A percentile compares a stretch with the other conserved stretches of the same genome.
Evolutionary conservation across 257 asterid species (phyloP).

Genomic region (Pogostemon cablin): DNA sequence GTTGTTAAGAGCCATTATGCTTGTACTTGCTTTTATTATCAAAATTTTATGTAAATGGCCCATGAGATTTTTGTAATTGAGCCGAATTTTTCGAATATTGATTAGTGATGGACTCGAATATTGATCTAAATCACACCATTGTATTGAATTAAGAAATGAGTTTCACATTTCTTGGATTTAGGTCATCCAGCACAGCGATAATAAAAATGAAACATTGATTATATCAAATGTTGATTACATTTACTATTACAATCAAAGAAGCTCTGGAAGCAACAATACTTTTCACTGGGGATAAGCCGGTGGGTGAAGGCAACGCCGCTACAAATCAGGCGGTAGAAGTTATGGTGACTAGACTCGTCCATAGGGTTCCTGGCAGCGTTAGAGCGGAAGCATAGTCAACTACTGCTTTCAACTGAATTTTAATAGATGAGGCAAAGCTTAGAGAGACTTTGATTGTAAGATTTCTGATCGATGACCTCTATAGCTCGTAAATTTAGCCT

Average conservation of each 20-base stretch:
- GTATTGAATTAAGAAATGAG: conserved; percentile 34
- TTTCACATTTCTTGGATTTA: conserved; percentile 30
- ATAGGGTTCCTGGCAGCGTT: conserved; percentile 50
- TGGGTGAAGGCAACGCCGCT: conserved; percentile 57
- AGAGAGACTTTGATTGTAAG: conserved; percentile 48
- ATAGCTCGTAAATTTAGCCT: not conserved
- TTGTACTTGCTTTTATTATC: conserved; percentile 60
- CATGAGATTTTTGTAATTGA: conserved; percentile 48
- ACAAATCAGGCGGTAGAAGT: conserved; percentile 69
- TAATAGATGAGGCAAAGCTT: conserved; percentile 42
- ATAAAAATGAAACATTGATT: conserved; percentile 48
- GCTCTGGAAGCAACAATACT: conserved; percentile 66
- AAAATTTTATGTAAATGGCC: conserved; percentile 56
- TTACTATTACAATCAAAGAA: conserved; percentile 57
- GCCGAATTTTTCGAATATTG: conserved; percentile 39
- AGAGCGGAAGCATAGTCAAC: conserved; percentile 59
- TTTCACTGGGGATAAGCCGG: conserved; percentile 49
- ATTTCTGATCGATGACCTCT: not conserved
- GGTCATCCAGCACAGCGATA: conserved; percentile 29
- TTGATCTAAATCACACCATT: conserved; percentile 36
- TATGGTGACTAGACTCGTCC: conserved; percentile 55
- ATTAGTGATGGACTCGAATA: conserved; percentile 53
- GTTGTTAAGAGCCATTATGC: conserved; percentile 56
- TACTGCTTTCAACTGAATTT: conserved; percentile 33
- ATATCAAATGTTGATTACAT: not conserved